Base-by-base conservation (phyloP, 2,329 filamentous ascomycete species). In the Ciborinia camelliae region DNA sequence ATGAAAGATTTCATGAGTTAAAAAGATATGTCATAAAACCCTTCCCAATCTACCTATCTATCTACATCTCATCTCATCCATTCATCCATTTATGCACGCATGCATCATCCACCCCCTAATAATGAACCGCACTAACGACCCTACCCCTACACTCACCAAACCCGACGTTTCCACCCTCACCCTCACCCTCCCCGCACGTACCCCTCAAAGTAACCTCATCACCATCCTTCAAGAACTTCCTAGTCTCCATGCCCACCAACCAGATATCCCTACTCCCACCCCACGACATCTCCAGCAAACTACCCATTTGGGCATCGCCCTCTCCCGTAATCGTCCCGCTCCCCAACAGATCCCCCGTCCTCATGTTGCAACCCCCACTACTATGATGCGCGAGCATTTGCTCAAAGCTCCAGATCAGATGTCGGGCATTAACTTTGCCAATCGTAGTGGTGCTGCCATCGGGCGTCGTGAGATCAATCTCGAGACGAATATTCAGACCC, bases 311-410 rank as follows among this genome's bases (percentile, higher is more conserved):
- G 14, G 78, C 52, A 80, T 66, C 54, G 4, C 62, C 80, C 6
- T 76, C 80, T 2, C 91, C 90, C 51, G 85, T 88, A 71, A 95
- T 94, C 1, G 91, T 95, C 3, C 91, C 91, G 2, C 88, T 91
- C 2, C 90, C 91, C 7, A 95, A 78, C 61, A 95, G 76, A 73
- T 95, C 90, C 41, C 90, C 90, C 0, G 87, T 83, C 54, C 86
- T 83, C 81, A 95, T 82, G 4, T 87, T 86, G 75, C 90, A 95
- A 7, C 90, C 90, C 1, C 88, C 90, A 54, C 91, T 82, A 1
- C 88, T 86, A 74, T 94, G 90, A 74, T 94, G 90, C 1, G 90
- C 85, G 48, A 94, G 80, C 90, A 93, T 92, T 75, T 94, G 90
- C 5, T 89, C 84, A 77, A 93, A 94, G 0, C 89, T 92, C 82